phyloP scores from a whole-genome alignment of 169 alveolate species.

The Cryptosporidium xiaoi region DNA sequence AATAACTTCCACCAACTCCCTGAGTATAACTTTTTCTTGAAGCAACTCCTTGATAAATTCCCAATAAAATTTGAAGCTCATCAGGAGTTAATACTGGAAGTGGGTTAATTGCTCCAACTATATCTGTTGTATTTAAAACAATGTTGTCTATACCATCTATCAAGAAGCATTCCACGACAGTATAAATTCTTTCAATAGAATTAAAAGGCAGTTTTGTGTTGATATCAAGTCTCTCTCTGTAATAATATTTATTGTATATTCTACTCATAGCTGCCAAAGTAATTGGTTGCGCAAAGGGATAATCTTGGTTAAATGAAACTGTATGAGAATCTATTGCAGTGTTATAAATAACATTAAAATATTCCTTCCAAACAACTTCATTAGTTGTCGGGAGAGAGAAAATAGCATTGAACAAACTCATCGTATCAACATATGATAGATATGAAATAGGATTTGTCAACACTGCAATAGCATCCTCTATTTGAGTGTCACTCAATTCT shows the following conservation, averaged over 20 bases:
- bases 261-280: slow-evolving; percentile 58
- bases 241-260: slow-evolving; percentile 22
- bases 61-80: slow-evolving; percentile 6
- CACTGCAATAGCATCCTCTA: slow-evolving; percentile 71
- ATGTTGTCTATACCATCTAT: slow-evolving; percentile 61
- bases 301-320: slow-evolving; percentile 56
- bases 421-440: slow-evolving; percentile 70
- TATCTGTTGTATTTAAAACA: slow-evolving; percentile 66
- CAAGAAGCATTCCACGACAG: slow-evolving; percentile 55
- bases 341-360: slow-evolving; percentile 28
- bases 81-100: slow-evolving; percentile 29
- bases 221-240: slow-evolving; percentile 27
- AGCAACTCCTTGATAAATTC: slow-evolving; percentile 60
- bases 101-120: slow-evolving; percentile 45
- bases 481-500: slow-evolving; percentile 9
- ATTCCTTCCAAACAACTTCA: slow-evolving; percentile 52
- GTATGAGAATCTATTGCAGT: slow-evolving; percentile 28
- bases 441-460: slow-evolving; percentile 69
- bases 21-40: slow-evolving; percentile 68
- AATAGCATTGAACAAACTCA: slow-evolving; percentile 63
- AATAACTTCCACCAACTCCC: slow-evolving; percentile 14
- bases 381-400: slow-evolving; percentile 50
- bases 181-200: slow-evolving; percentile 69
- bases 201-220: slow-evolving; percentile 29
- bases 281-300: slow-evolving; percentile 74